Evolutionary conservation across 768 basidiomycete genomes (phyloP).

Genomic region (Termitomyces sp.): DNA sequence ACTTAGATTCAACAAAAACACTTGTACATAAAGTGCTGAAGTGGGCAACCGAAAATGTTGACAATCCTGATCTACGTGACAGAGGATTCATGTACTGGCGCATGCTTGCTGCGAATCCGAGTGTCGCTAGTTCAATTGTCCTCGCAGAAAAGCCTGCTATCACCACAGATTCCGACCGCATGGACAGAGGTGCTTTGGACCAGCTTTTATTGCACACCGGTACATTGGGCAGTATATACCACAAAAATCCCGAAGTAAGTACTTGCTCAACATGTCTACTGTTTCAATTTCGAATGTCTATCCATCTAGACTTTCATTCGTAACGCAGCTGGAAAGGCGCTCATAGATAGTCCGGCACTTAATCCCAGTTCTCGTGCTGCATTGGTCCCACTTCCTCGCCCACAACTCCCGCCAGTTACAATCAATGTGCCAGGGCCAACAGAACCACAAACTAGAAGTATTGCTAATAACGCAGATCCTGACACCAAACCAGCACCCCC

Average conservation of each 20-base stretch:
- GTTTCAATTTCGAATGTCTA: background rate
- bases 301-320: slow-evolving; percentile 81
- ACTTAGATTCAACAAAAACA: slow-evolving; percentile 78
- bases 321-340: slow-evolving; percentile 75
- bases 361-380: slow-evolving; percentile 75
- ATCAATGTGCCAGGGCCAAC: slow-evolving; percentile 54
- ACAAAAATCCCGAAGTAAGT: slow-evolving; percentile 90
- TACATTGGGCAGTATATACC: slow-evolving; percentile 92
- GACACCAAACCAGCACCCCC: slow-evolving; percentile 27
- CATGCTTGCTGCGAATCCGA: slow-evolving; percentile 87
- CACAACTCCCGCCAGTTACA: slow-evolving; percentile 36
- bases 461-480: slow-evolving; percentile 18
- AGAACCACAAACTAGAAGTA: slow-evolving; percentile 31
- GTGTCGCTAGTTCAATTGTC: slow-evolving; percentile 85
- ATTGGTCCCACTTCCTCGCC: slow-evolving; percentile 55
- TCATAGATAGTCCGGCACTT: slow-evolving; percentile 84
- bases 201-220: slow-evolving; percentile 92
- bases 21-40: slow-evolving; percentile 94
- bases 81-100: slow-evolving; percentile 99
- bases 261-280: background rate
- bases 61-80: slow-evolving; percentile 96
- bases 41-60: slow-evolving; percentile 95
- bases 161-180: slow-evolving; percentile 95
- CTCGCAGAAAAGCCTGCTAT: slow-evolving; percentile 92
- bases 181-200: slow-evolving; percentile 95